Evolutionary conservation across 202 grass and related monocot species (phyloP).

Genomic region (Bolboschoenoplectus hybrid): DNA sequence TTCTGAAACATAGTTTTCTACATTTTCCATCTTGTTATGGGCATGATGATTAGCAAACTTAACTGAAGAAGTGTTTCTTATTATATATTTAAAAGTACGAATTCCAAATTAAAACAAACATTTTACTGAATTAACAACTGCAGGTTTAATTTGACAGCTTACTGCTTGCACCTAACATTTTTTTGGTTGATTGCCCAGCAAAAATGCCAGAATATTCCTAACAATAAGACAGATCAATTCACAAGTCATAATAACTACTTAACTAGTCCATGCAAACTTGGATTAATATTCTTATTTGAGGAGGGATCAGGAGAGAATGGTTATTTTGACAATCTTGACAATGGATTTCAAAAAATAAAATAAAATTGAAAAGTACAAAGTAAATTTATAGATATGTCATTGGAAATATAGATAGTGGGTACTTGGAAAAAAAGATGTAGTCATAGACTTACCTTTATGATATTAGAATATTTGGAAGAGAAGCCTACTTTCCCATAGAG

Average conservation of each 20-base stretch:
- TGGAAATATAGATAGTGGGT: no score
- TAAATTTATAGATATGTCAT: no score
- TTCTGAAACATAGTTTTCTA: not conserved
- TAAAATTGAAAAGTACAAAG: no score
- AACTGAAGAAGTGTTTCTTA: not conserved
- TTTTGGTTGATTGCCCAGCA: not conserved
- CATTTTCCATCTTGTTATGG: not conserved
- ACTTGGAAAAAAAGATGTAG: not conserved
- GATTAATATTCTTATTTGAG: not conserved
- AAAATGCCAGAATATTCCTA: not conserved
- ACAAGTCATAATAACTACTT: not conserved
- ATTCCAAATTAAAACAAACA: not conserved
- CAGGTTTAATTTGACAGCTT: not conserved
- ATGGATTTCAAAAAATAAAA: no score
- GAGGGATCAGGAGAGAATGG: no score
- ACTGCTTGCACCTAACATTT: not conserved
- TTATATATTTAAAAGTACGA: not conserved
- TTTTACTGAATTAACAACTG: not conserved
- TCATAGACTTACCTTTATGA: conserved; percentile 62
- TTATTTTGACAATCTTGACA: no score
- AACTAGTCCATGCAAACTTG: not conserved
- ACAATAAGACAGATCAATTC: not conserved
- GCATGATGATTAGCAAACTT: not conserved
- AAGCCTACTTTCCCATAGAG: conserved; percentile 76
- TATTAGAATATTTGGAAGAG: conserved; percentile 78